Percentiles rank a stretch among this genome's conserved stretches.
phyloP scores from a whole-genome alignment of 2,329 filamentous ascomycete species.

The Arthrocladium fulminans region DNA sequence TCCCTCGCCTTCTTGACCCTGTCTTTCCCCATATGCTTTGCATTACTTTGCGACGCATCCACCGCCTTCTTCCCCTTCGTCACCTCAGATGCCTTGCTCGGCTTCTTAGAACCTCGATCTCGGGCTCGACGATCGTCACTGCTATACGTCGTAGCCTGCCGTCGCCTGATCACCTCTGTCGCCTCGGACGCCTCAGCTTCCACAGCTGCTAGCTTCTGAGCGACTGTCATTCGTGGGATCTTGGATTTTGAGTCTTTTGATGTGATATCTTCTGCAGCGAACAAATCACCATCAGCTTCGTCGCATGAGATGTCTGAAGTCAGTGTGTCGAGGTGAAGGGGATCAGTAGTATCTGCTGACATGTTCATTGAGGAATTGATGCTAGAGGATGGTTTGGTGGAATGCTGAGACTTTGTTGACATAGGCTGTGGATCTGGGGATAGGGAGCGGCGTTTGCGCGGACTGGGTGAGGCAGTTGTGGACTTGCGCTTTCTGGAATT shows the following conservation, averaged over 20 bases:
- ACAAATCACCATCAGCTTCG: slow-evolving; percentile 24
- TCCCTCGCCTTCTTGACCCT: slow-evolving; percentile 11
- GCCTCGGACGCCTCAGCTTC: slow-evolving; percentile 36
- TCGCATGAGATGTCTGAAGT: slow-evolving; percentile 23
- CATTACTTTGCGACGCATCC: slow-evolving; percentile 16
- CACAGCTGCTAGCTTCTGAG: slow-evolving; percentile 36
- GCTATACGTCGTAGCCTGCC: slow-evolving; percentile 4
- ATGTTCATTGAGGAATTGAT: slow-evolving; percentile 10
- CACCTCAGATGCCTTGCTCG: slow-evolving; percentile 21
- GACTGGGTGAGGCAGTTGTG: slow-evolving; percentile 2
- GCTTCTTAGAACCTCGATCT: slow-evolving; percentile 30
- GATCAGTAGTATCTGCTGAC: slow-evolving; percentile 25
- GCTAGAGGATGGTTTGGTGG: slow-evolving; percentile 9
- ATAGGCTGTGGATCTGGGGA: slow-evolving; percentile 4
- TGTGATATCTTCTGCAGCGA: slow-evolving; percentile 4
- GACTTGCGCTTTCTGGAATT: slow-evolving; percentile 7
- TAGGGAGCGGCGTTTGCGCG: slow-evolving; percentile 5
- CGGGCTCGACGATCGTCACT: slow-evolving; percentile 25
- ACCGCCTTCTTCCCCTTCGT: slow-evolving; percentile 9
- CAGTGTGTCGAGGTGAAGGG: slow-evolving; percentile 16
- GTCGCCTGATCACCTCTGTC: slow-evolving; percentile 20
- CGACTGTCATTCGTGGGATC: slow-evolving; percentile 28
- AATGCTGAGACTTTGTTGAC: neutral
- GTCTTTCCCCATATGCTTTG: slow-evolving; percentile 13
- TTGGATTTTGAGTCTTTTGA: slow-evolving; percentile 14